Percentiles rank a stretch among this genome's conserved stretches.
These are phyloP conservation scores for Chlamydomonas eustigma DNA, from an alignment of 139 green algal species.

Conservation along the genomic window DNA sequence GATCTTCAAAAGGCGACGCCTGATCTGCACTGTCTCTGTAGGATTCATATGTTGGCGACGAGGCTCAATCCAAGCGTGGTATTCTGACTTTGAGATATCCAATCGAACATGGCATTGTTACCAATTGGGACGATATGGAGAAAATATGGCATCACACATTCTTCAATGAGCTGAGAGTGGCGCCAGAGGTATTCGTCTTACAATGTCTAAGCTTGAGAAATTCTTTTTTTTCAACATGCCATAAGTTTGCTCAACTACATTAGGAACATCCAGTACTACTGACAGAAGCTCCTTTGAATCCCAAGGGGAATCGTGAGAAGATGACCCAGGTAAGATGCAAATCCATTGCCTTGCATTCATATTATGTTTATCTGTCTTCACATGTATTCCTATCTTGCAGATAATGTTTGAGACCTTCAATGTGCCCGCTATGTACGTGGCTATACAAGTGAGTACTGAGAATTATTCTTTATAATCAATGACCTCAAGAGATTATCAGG, in stretches of 20 bases:
- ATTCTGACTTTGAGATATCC: slow-evolving; percentile 97
- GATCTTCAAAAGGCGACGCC: no score
- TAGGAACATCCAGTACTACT: slow-evolving; percentile 96
- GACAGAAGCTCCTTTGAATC: slow-evolving; percentile 97
- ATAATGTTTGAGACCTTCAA: slow-evolving; percentile 99
- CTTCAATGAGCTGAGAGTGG: slow-evolving; percentile 98
- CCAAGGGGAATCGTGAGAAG: slow-evolving; percentile 94
- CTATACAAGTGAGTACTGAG: slow-evolving; percentile 77
- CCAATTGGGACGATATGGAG: slow-evolving; percentile 99
- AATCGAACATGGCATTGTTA: slow-evolving; percentile 97
- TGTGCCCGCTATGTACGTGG: slow-evolving; percentile 94
- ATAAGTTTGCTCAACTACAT: background rate
- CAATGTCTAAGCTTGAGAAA: background rate
- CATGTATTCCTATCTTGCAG: slow-evolving; percentile 36
- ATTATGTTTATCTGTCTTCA: background rate
- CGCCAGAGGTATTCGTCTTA: slow-evolving; percentile 66
- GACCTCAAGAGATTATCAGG: no score
- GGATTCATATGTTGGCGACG: slow-evolving; percentile 97
- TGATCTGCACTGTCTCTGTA: slow-evolving; percentile 34
- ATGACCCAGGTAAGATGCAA: slow-evolving; percentile 69
- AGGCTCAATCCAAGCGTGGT: slow-evolving; percentile 95
- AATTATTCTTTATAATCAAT: no score
- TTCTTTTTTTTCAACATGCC: background rate
- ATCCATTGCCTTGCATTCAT: background rate
- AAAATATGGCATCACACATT: slow-evolving; percentile 99